These are phyloP conservation scores for Geranium rotundifolium DNA, from an alignment of 345 rosid genomes.

Conservation along the genomic window DNA sequence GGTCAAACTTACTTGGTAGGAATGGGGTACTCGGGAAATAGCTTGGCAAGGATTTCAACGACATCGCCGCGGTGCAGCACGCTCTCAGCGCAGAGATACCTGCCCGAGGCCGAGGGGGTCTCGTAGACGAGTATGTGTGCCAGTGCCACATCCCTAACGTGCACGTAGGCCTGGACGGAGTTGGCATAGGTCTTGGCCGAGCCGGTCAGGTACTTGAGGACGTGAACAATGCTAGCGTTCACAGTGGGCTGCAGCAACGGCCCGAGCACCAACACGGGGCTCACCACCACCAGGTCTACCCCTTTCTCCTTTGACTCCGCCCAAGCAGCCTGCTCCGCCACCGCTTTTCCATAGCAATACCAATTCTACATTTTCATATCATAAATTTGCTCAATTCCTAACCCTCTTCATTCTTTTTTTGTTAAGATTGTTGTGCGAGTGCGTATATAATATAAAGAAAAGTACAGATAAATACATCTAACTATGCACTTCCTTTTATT, in stretches of 20 bases:
- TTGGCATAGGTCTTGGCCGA: constrained; percentile 83
- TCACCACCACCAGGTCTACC: constrained; percentile 66
- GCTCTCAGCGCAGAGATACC: constrained; percentile 67
- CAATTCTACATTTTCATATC: constrained; percentile 40
- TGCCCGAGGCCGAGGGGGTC: constrained; percentile 70
- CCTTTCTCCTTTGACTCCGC: constrained; percentile 57
- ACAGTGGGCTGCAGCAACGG: constrained; percentile 66
- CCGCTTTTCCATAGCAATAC: constrained; percentile 84
- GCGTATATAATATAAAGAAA: no score
- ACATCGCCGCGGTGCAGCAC: constrained; percentile 83
- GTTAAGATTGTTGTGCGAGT: no score
- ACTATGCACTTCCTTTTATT: no score
- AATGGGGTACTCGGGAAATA: constrained; percentile 74
- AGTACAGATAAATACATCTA: no score
- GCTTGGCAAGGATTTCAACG: constrained; percentile 68
- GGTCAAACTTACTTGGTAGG: constrained; percentile 94
- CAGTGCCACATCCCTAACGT: constrained; percentile 67
- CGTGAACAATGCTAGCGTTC: constrained; percentile 65
- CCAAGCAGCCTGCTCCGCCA: constrained; percentile 85
- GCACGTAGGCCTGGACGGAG: constrained; percentile 67
- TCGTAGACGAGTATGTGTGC: constrained; percentile 69
- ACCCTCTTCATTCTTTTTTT: no score
- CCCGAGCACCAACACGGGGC: constrained; percentile 73
- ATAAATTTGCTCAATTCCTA: no score
- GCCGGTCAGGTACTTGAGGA: constrained; percentile 75